Base-by-base conservation (phyloP, 2,329 filamentous ascomycete species). In the Tolypocladium tundrense region DNA sequence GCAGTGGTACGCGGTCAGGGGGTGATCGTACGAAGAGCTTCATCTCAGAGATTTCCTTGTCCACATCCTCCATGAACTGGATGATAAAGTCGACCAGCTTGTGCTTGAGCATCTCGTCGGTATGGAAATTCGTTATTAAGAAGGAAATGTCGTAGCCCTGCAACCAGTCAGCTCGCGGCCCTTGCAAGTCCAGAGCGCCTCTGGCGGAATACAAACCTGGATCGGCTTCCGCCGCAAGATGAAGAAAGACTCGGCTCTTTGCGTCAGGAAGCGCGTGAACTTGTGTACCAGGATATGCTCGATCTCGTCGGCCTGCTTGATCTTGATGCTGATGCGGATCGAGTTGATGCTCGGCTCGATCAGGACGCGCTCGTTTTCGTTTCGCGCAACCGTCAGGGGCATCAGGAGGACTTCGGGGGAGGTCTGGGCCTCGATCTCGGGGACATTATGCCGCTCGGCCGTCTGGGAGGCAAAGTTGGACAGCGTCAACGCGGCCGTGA, bases 31-130 rank as follows among this genome's bases (percentile, higher is more conserved):
- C 93, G 75, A 99, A 99, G 68, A 99, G 88, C 83, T 99, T 99
- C 94, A 99, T 97, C 77, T 99, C 95, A 3, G 94, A 97, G 60
- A 99, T 99, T 75, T 99, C 94, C 81, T 99, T 99, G 75, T 99
- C 95, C 5, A 99, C 95, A 73, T 99, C 94, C 75, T 99, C 93
- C 93, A 99, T 97, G 70, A 99, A 99, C 70, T 97, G 88, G 64
- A 99, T 97, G 66, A 99, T 96, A 69, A 99, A 99, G 73, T 99
- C 94, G 40, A 99, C 95, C 66, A 99, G 81, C 79, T 99, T 97
- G 73, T 99, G 93, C 80, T 97, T 97, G 71, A 97, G 75, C 91
- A 99, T 96, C 72, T 95, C 90, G 74, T 97, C 94, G 5, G 94
- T 97, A 69, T 99, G 94, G 79, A 94, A 95, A 77, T 99, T 99